phyloP scores from a whole-genome alignment of 2,329 filamentous ascomycete species.

The Dothidotthia symphoricarpi region DNA sequence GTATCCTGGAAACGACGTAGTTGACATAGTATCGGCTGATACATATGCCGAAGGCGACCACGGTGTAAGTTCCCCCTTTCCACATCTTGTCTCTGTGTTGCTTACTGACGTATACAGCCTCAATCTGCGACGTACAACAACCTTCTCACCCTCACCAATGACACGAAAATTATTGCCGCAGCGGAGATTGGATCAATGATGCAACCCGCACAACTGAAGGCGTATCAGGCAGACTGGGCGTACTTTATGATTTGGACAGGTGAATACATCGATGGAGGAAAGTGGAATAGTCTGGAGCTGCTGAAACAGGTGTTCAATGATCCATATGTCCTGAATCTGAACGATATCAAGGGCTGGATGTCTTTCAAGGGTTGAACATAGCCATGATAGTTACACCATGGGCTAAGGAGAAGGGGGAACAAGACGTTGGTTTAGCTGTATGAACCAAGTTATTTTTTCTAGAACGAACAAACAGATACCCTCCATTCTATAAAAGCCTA shows the following conservation, averaged over 20 bases:
- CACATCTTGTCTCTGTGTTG: neutral
- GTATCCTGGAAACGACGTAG: constrained; percentile 50
- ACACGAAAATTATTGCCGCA: constrained; percentile 51
- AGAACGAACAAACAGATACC: no score
- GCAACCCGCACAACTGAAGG: constrained; percentile 43
- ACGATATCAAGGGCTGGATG: constrained; percentile 34
- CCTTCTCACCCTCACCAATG: constrained; percentile 44
- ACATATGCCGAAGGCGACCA: constrained; percentile 47
- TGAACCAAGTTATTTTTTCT: no score
- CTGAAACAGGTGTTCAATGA: constrained; percentile 40
- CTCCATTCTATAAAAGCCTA: no score
- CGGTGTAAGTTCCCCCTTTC: constrained; percentile 35
- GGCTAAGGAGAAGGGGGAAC: no score
- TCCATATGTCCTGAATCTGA: constrained; percentile 30
- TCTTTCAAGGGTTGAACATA: no score
- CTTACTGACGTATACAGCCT: constrained; percentile 27
- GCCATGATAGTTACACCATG: no score
- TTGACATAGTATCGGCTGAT: constrained; percentile 51
- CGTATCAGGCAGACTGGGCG: constrained; percentile 51
- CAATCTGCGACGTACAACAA: constrained; percentile 48
- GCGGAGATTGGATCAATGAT: constrained; percentile 51
- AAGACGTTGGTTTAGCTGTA: no score
- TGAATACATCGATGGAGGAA: constrained; percentile 45
- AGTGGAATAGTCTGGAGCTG: constrained; percentile 45
- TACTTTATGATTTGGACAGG: constrained; percentile 52